Evolutionary conservation across 192 early-diverging fungal species (phyloP).

Genomic region (Dimargaris xerosporica): DNA sequence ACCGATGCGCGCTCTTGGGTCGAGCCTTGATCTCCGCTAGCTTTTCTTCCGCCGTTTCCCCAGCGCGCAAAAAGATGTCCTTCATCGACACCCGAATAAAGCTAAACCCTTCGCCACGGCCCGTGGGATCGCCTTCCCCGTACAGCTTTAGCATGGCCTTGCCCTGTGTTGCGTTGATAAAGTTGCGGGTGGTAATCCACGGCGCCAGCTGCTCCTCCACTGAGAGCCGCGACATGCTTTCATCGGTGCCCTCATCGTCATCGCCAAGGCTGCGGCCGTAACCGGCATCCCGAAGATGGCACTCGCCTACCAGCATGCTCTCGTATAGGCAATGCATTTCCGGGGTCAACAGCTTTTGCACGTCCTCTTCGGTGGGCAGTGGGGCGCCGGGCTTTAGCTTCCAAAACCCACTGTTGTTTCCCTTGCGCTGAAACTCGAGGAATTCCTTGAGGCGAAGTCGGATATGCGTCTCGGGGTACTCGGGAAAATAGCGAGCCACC

Average conservation of each 20-base stretch:
- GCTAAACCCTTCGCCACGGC: conserved; percentile 89
- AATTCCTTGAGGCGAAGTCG: conserved; percentile 91
- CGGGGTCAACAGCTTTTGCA: conserved; percentile 82
- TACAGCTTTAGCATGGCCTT: conserved; percentile 93
- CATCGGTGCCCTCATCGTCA: conserved; percentile 51
- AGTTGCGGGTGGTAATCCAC: conserved; percentile 91
- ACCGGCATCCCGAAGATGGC: conserved; percentile 79
- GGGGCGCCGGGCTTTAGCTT: conserved; percentile 54
- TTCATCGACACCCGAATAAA: conserved; percentile 96
- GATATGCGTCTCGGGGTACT: conserved; percentile 74
- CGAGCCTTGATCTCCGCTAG: conserved; percentile 64
- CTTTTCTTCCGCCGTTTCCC: conserved; percentile 71
- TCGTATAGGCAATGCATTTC: conserved; percentile 92
- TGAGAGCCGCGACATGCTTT: conserved; percentile 47
- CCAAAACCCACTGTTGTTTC: conserved; percentile 80
- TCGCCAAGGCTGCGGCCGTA: conserved; percentile 43
- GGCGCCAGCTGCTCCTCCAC: conserved; percentile 89
- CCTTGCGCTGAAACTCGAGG: conserved; percentile 80
- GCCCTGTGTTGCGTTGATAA: conserved; percentile 78
- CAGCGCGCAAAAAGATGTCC: conserved; percentile 82
- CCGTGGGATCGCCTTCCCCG: conserved; percentile 95
- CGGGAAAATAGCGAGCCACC: conserved; percentile 68
- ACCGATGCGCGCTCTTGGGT: conserved; percentile 68
- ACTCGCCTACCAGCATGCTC: conserved; percentile 84
- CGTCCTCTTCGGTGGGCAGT: conserved; percentile 72